A percentile compares a stretch with the other conserved stretches of the same genome.
These are phyloP conservation scores for Micromonas commoda DNA, from an alignment of 139 green algal species.

Conservation along the genomic window DNA sequence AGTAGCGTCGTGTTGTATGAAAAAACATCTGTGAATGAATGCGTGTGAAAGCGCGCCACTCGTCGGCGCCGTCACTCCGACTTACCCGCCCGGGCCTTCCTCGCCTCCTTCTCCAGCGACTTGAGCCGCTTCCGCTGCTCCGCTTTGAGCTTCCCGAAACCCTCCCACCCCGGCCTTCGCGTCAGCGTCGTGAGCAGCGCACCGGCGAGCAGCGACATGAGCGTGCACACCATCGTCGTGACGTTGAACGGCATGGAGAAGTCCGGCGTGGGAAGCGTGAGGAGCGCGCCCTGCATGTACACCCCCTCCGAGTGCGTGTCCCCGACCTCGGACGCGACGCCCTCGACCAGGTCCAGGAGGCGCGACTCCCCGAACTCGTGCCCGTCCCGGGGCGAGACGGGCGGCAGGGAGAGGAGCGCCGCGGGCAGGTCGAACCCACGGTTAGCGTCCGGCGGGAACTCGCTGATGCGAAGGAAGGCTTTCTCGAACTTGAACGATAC, in stretches of 20 bases:
- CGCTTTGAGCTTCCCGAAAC: too few species aligned
- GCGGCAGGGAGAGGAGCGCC: slow-evolving; percentile 45
- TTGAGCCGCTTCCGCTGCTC: too few species aligned
- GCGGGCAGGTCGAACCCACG: slow-evolving; percentile 81
- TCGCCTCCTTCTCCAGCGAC: too few species aligned
- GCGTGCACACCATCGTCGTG: slow-evolving; percentile 73
- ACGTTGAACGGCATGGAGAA: slow-evolving; percentile 96
- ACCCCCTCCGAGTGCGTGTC: slow-evolving; percentile 25
- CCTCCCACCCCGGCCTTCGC: background rate
- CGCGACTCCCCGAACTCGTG: background rate
- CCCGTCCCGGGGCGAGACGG: too few species aligned
- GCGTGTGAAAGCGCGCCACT: too few species aligned
- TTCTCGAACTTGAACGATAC: slow-evolving; percentile 62
- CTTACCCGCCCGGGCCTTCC: too few species aligned
- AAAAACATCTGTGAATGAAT: too few species aligned
- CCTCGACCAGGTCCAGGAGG: background rate
- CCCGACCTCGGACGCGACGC: background rate
- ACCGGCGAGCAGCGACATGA: slow-evolving; percentile 71
- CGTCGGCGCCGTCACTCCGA: too few species aligned
- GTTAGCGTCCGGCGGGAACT: slow-evolving; percentile 43
- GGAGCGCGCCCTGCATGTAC: slow-evolving; percentile 51
- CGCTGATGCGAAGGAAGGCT: slow-evolving; percentile 22
- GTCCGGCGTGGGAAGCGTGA: slow-evolving; percentile 75
- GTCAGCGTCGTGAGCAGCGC: slow-evolving; percentile 49
- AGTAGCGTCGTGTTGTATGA: too few species aligned